Percentiles rank a stretch among this genome's conserved stretches.
Conservation (phyloP, 352 stramenopile genomes). For the Lagenidium sp. region DNA sequence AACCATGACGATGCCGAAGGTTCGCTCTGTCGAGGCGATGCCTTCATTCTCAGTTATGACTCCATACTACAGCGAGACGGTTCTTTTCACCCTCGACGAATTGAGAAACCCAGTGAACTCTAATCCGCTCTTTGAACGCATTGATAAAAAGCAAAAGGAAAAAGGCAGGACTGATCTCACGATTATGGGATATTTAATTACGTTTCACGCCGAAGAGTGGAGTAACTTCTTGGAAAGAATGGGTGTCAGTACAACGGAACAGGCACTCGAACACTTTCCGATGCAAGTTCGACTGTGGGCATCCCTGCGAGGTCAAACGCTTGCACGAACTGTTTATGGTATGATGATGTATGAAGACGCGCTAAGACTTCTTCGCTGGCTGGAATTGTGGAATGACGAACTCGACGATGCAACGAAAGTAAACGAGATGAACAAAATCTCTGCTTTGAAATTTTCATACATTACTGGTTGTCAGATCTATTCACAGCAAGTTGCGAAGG, state of each 20-base stretch:
- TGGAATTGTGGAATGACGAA: slow-evolving; percentile 62
- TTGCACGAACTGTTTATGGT: slow-evolving; percentile 79
- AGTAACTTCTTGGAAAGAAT: slow-evolving; percentile 84
- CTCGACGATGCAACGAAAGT: slow-evolving; percentile 65
- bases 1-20: slow-evolving; percentile 73
- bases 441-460: slow-evolving; percentile 83
- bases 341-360: slow-evolving; percentile 90
- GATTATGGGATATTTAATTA: slow-evolving; percentile 86
- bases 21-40: slow-evolving; percentile 71
- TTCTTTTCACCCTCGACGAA: slow-evolving; percentile 83
- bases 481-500: slow-evolving; percentile 64
- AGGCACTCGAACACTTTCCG: slow-evolving; percentile 51
- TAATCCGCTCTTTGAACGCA: slow-evolving; percentile 68
- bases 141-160: slow-evolving; percentile 64
- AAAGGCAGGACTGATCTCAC: slow-evolving; percentile 72
- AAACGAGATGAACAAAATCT: slow-evolving; percentile 79
- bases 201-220: slow-evolving; percentile 84
- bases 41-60: slow-evolving; percentile 86
- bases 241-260: slow-evolving; percentile 52
- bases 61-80: slow-evolving; percentile 83
- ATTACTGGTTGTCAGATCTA: slow-evolving; percentile 87
- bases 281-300: slow-evolving; percentile 81
- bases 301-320: slow-evolving; percentile 75
- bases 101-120: slow-evolving; percentile 75
- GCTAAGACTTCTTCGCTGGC: slow-evolving; percentile 75